Evolutionary conservation across 2,329 filamentous ascomycete genomes (phyloP).

Genomic region (Graphilbum sp.): DNA sequence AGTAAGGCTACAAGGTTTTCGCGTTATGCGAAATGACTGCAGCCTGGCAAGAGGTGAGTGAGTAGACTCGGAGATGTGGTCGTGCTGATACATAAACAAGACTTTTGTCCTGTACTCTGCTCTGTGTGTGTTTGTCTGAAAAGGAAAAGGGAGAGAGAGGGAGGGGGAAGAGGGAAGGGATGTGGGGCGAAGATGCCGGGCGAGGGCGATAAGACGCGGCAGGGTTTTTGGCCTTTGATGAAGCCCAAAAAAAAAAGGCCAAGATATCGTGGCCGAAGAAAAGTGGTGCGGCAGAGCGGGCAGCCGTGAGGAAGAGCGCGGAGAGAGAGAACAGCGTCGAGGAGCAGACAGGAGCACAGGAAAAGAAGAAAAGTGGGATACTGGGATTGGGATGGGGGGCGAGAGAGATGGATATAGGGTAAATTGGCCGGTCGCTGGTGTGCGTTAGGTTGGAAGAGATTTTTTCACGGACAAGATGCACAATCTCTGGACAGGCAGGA

Average conservation of each 20-base stretch:
- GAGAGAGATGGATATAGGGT: too few relatives aligned
- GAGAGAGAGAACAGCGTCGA: not conserved
- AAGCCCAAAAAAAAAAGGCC: too few relatives aligned
- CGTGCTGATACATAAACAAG: constrained; percentile 98
- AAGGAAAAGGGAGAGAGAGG: not conserved
- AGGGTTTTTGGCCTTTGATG: too few relatives aligned
- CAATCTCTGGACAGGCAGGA: too few relatives aligned
- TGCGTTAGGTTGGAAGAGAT: not conserved
- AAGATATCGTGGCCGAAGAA: too few relatives aligned
- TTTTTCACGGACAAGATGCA: too few relatives aligned
- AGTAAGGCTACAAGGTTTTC: constrained; percentile 82
- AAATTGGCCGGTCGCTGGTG: not conserved
- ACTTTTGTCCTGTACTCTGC: constrained; percentile 23
- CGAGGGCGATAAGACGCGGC: too few relatives aligned
- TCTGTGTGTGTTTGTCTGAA: constrained; percentile 3
- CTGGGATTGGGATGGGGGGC: not conserved
- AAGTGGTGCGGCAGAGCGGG: too few relatives aligned
- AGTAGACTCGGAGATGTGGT: constrained; percentile 77
- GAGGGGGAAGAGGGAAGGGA: not conserved
- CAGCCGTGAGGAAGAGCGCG: too few relatives aligned
- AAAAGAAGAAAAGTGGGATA: not conserved
- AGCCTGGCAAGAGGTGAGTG: constrained; percentile 87
- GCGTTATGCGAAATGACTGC: constrained; percentile 91
- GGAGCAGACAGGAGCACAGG: not conserved
- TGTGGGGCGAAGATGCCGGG: not conserved